Base-by-base conservation (phyloP, 495 filamentous ascomycete species). In the Annulohypoxylon bovei region DNA sequence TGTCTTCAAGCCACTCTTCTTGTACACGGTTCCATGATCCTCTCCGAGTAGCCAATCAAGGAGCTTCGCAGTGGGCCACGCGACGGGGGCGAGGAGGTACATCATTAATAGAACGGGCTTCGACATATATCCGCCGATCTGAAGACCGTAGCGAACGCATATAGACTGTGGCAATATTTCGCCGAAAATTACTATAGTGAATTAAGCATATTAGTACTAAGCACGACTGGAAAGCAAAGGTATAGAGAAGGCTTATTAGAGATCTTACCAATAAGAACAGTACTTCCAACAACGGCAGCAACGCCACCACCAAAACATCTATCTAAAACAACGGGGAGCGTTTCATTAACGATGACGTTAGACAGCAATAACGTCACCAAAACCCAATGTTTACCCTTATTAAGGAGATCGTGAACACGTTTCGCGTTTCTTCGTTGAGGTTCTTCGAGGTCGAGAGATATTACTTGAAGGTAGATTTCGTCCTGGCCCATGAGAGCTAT, bases 341-440 rank as follows among this genome's bases (percentile, higher is more conserved):
- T 95, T 81, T 98, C 95, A 79, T 99, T 99, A 54, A 97, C 97
- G 73, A 99, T 98, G 74, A 98, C 95, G 80, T 99, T 99, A 72
- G 93, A 92, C 53, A 99, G 82, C 3, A 99, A 87, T 30, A 99
- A 82, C 11, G 95, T 99, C 32, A 99, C 95, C 58, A 99, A 83
- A n/a, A 99, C 95, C 95, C 95, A 99, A 79, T 99, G 95, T 74
- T 99, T 99, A 42, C 95, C 96, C 49, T 87, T 89, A 63, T 95
- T 89, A 47, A 99, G 79, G 14, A 99, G 83, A 25, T 88, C 86
- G 65, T 94, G 86, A 0, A 99, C 95, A 66, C 87, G 90, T 25
- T 84, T 86, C 1, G 95, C 96, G 76, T 98, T 91, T 73, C 90
- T 92, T 69, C 88, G 88, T 76, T 99, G 22, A 79, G 83, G 65